These are phyloP conservation scores for Sugiyamaella xylanicola DNA, from an alignment of 1,139 yeast species.

Conservation along the genomic window DNA sequence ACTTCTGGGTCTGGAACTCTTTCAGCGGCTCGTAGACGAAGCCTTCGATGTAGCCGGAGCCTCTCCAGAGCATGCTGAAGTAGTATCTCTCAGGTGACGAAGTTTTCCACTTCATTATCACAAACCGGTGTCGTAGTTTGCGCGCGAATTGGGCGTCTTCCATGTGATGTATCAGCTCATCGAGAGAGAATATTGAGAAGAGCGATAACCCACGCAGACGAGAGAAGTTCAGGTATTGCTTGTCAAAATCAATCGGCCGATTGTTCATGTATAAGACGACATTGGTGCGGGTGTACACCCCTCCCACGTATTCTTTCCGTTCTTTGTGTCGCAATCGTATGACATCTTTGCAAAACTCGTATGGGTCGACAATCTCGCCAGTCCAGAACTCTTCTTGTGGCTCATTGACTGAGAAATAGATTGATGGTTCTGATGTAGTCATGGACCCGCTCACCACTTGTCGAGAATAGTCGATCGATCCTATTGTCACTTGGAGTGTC, in stretches of 20 bases:
- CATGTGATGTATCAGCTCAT: slow-evolving; percentile 10
- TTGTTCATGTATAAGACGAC: slow-evolving; percentile 2
- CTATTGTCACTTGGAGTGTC: slow-evolving; percentile 8
- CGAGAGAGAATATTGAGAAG: slow-evolving; percentile 14
- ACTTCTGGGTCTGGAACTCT: slow-evolving; percentile 14
- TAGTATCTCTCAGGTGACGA: slow-evolving; percentile 6
- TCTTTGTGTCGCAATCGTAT: slow-evolving; percentile 5
- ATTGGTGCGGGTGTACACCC: background rate
- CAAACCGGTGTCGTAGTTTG: slow-evolving; percentile 15
- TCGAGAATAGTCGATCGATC: slow-evolving; percentile 12
- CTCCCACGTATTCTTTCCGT: slow-evolving; percentile 5
- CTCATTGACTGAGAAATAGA: slow-evolving; percentile 5
- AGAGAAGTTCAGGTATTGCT: slow-evolving; percentile 14
- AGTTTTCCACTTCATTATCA: slow-evolving; percentile 17
- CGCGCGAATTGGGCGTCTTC: slow-evolving; percentile 13
- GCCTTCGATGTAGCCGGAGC: slow-evolving; percentile 16
- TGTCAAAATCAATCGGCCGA: slow-evolving; percentile 3
- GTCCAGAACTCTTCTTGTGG: slow-evolving; percentile 14
- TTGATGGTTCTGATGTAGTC: slow-evolving; percentile 11
- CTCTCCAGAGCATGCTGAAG: slow-evolving; percentile 16
- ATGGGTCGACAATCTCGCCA: slow-evolving; percentile 14
- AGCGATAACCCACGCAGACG: slow-evolving; percentile 11
- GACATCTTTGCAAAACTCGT: slow-evolving; percentile 12
- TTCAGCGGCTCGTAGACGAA: slow-evolving; percentile 15
- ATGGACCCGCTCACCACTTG: slow-evolving; percentile 8